Evolutionary conservation across 108 stramenopile species (phyloP), one percentile per base, ranked within the genome.

Genomic region (Nitzschia inconspicua): DNA sequence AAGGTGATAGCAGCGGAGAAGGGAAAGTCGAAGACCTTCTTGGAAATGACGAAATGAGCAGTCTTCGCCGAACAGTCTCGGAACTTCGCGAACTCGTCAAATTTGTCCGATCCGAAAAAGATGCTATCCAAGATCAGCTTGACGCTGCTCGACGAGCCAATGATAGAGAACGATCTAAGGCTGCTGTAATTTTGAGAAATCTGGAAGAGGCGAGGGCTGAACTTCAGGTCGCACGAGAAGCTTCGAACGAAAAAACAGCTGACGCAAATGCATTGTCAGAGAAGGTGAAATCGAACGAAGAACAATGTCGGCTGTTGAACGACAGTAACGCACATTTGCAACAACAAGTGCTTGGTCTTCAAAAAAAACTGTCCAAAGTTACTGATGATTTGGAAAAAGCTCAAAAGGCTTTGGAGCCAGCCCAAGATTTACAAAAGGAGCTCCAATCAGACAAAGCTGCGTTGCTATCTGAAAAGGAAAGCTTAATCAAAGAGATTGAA

Each of bases 121-220:
- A 88, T 28, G 67, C 87, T 68, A 66, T 84, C 10, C 76, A 92
- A 47, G 78, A 75, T 7, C 79, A 92, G 52, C 58, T 95, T 3
- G 87, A 91, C 50, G 75, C 88, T 16, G 73, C 79, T 28, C 78
- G 79, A 32, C 83, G 88, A 9, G 60, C 78, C 14, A 54, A 74
- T 6, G 94, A 92, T 57, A 69, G 90, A 14, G 94, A 95, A 66
- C 70, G 84, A 18, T 76, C 88, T 30, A 59, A 79, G 29, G 68
- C 75, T n/a, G 76, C 72, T 11, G 68, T 91, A 31, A 73, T 79
- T n/a, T 83, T 82, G 63, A 65, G 83, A 22, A 83, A 77, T 61
- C 65, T 92, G 2, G 91, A 95, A 25, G 85, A 95, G 31, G 83
- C 85, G 7, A 57, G 89, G 26, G 74, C 83, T 19, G 94, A 95